Evolutionary conservation across 441 rosid species (phyloP).

Genomic region (Pelargonium myrrhifolium): DNA sequence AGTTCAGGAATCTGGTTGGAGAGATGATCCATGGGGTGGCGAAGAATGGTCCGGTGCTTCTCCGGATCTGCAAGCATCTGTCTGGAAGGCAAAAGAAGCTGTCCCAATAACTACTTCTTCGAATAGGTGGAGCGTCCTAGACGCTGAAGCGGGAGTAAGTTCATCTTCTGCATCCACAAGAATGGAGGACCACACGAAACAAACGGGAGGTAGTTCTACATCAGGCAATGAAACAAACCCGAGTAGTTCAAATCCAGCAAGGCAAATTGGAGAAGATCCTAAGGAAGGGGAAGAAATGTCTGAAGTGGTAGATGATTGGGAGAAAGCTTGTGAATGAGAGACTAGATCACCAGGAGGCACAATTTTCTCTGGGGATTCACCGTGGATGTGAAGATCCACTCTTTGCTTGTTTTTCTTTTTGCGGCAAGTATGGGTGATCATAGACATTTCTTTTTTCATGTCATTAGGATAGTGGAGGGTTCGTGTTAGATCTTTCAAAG

Average conservation of each 20-base stretch:
- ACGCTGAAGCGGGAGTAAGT: conserved; percentile 36
- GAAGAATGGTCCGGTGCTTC: conserved; percentile 55
- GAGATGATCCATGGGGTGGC: conserved; percentile 69
- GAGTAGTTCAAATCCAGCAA: conserved; percentile 20
- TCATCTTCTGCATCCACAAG: conserved; percentile 26
- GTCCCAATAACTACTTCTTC: conserved; percentile 49
- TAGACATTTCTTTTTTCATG: background rate
- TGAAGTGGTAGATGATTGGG: conserved; percentile 92
- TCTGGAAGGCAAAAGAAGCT: conserved; percentile 49
- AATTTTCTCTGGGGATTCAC: background rate
- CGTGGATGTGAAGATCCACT: conserved; percentile 5
- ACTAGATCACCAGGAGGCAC: background rate
- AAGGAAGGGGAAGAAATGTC: conserved; percentile 35
- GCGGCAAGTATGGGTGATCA: background rate
- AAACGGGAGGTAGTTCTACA: conserved; percentile 15
- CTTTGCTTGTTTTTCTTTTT: background rate
- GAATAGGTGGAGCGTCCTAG: conserved; percentile 73
- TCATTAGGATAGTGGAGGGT: conserved; percentile 5
- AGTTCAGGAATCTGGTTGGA: conserved; percentile 45
- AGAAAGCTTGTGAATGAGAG: conserved; percentile 60
- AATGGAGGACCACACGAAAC: conserved; percentile 28
- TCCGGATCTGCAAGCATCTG: conserved; percentile 39
- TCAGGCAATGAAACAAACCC: conserved; percentile 24
- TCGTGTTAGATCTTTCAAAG: background rate
- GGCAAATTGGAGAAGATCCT: conserved; percentile 27